Evolutionary conservation across 2,329 filamentous ascomycete genomes (phyloP).

Genomic region (Ophiocordyceps sinensis): DNA sequence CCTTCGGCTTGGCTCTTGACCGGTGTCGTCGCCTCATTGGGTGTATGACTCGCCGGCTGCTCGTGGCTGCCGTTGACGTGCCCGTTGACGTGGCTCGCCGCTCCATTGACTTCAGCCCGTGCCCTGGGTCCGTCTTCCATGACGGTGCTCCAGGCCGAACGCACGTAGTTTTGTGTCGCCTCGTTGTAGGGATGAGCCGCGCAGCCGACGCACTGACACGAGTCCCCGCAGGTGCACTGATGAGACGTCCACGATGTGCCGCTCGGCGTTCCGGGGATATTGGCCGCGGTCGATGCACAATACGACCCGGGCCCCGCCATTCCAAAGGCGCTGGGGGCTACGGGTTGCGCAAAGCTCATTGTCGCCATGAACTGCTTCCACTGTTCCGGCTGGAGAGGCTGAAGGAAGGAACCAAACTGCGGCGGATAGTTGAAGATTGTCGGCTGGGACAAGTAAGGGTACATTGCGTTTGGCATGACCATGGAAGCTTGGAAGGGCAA

Average conservation of each 20-base stretch:
- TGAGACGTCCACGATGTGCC: slow-evolving; percentile 19
- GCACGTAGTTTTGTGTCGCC: slow-evolving; percentile 39
- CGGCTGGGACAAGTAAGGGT: slow-evolving; percentile 25
- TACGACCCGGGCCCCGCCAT: slow-evolving; percentile 10
- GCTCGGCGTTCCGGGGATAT: neutral
- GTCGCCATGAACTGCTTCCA: slow-evolving; percentile 33
- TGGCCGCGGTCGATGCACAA: slow-evolving; percentile 6
- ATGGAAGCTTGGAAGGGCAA: slow-evolving; percentile 20
- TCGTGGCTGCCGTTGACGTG: slow-evolving; percentile 9
- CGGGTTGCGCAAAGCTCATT: slow-evolving; percentile 21
- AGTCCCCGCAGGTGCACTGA: slow-evolving; percentile 48
- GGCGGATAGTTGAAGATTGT: slow-evolving; percentile 38
- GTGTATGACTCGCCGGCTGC: slow-evolving; percentile 6
- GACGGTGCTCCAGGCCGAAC: slow-evolving; percentile 31
- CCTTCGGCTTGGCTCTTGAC: slow-evolving; percentile 10
- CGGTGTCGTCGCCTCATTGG: slow-evolving; percentile 7
- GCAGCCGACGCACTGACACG: slow-evolving; percentile 54
- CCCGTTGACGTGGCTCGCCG: slow-evolving; percentile 11
- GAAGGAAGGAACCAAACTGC: slow-evolving; percentile 38
- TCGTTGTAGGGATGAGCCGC: slow-evolving; percentile 54
- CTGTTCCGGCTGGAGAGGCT: slow-evolving; percentile 38
- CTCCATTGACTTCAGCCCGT: slow-evolving; percentile 8
- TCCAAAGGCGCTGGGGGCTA: slow-evolving; percentile 13
- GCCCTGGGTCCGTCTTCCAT: slow-evolving; percentile 16
- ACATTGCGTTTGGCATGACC: slow-evolving; percentile 23